A percentile compares a stretch with the other conserved stretches of the same genome.
Conservation (phyloP, 164 flowering plant genomes). For the Vitis rotundifolia region DNA sequence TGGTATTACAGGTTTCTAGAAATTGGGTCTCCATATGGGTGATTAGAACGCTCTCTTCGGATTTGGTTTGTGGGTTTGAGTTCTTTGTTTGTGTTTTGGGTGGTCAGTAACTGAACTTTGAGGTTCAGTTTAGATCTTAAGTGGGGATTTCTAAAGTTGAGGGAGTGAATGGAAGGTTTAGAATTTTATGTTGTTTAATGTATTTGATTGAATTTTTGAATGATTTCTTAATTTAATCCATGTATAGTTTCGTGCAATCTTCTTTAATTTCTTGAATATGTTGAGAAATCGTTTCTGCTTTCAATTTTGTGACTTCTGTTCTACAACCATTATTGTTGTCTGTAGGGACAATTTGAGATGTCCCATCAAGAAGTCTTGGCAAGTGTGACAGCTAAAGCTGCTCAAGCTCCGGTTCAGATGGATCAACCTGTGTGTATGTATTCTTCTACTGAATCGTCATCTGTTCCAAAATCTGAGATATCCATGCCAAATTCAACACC, state of each 20-base stretch:
- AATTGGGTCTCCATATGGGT: no score
- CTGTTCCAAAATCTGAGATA: constrained; percentile 37
- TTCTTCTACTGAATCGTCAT: background rate
- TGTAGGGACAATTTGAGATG: constrained; percentile 35
- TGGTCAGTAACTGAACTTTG: background rate
- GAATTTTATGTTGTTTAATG: background rate
- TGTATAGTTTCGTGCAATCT: no score
- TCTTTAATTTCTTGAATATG: no score
- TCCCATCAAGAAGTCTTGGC: constrained; percentile 36
- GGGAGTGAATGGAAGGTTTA: background rate
- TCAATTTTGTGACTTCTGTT: background rate
- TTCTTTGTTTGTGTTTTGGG: background rate
- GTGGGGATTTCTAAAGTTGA: background rate
- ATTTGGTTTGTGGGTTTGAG: background rate
- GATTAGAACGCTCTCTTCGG: no score
- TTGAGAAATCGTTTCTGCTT: background rate
- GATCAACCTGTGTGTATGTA: constrained; percentile 11
- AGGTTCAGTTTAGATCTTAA: background rate
- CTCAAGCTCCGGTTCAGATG: constrained; percentile 30
- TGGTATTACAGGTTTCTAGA: no score
- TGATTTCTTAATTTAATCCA: no score
- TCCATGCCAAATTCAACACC: constrained; percentile 29
- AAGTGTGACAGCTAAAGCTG: constrained; percentile 28
- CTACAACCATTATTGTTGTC: background rate
- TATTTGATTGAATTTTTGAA: no score